These are phyloP conservation scores for Tanacetum coccineum DNA, from an alignment of 129 eudicot genomes.

Conservation along the genomic window DNA sequence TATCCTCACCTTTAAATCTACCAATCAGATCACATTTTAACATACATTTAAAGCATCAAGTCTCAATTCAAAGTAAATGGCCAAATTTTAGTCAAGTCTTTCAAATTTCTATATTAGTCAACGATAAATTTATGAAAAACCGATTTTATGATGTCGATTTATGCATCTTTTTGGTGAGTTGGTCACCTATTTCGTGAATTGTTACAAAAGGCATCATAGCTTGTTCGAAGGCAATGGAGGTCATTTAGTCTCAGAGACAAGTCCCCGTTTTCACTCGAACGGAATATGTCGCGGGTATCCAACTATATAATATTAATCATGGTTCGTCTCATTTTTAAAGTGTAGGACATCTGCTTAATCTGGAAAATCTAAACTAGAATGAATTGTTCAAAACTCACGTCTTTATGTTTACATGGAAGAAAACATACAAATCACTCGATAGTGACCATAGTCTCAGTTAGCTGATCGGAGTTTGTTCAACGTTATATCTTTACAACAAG, in stretches of 20 bases:
- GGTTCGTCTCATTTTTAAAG: constrained; percentile 4
- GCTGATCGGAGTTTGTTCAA: too few species aligned
- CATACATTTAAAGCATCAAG: too few species aligned
- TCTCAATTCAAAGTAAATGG: too few species aligned
- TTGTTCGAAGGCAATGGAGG: neutral
- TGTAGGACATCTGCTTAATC: neutral
- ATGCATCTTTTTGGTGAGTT: neutral
- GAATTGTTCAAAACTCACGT: constrained; percentile 3
- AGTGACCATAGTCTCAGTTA: too few species aligned
- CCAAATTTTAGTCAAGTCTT: too few species aligned
- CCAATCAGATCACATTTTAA: too few species aligned
- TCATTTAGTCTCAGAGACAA: neutral
- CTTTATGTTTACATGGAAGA: neutral
- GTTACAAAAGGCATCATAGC: neutral
- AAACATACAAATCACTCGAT: too few species aligned
- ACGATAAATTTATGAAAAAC: neutral
- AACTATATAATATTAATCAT: constrained; percentile 13
- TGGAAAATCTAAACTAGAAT: neutral
- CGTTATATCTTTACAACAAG: too few species aligned
- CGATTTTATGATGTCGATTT: neutral
- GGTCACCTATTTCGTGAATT: neutral
- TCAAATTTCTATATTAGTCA: neutral
- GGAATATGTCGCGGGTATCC: neutral
- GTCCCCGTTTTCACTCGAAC: neutral
- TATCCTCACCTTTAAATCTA: too few species aligned